phyloP scores from a whole-genome alignment of 2,329 filamentous ascomycete genomes.

The Ophiostoma angusticollis region DNA sequence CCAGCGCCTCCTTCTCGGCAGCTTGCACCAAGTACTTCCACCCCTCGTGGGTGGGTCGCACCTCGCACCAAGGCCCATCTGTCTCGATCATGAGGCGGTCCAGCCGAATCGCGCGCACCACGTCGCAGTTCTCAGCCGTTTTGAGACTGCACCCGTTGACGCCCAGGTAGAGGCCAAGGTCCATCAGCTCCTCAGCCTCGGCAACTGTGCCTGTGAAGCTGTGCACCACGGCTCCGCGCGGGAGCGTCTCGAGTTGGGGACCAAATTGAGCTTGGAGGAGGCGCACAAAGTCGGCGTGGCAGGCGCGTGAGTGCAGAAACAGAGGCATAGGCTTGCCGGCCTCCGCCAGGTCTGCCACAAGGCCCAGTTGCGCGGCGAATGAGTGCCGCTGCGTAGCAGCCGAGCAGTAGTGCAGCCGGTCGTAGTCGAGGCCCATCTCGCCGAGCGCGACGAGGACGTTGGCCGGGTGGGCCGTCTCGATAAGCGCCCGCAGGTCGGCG shows the following conservation, averaged over 20 bases:
- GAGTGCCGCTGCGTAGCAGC: conserved; percentile 71
- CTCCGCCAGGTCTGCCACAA: conserved; percentile 56
- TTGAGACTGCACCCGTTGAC: conserved; percentile 96
- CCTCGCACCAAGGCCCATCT: conserved; percentile 96
- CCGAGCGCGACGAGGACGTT: conserved; percentile 64
- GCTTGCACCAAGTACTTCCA: conserved; percentile 48
- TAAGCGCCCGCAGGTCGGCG: conserved; percentile 48
- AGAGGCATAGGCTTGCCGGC: conserved; percentile 53
- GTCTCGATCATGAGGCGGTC: conserved; percentile 86
- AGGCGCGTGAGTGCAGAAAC: conserved; percentile 84
- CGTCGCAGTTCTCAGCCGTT: conserved; percentile 77
- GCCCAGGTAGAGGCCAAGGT: conserved; percentile 77
- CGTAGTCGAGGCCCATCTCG: conserved; percentile 94
- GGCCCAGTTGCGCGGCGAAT: conserved; percentile 69
- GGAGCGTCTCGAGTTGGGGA: conserved; percentile 48
- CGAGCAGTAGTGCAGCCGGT: conserved; percentile 71
- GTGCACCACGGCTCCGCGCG: conserved; percentile 70
- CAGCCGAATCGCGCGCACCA: conserved; percentile 67
- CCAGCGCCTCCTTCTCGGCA: conserved; percentile 21
- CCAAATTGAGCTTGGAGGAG: conserved; percentile 50
- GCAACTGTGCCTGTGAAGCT: conserved; percentile 82
- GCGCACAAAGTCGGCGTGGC: conserved; percentile 69
- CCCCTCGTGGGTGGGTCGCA: conserved; percentile 76
- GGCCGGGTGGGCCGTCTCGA: conserved; percentile 41
- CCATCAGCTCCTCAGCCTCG: conserved; percentile 66